Evolutionary conservation across 306 rosid species (phyloP).

Genomic region (Arachis stenosperma): DNA sequence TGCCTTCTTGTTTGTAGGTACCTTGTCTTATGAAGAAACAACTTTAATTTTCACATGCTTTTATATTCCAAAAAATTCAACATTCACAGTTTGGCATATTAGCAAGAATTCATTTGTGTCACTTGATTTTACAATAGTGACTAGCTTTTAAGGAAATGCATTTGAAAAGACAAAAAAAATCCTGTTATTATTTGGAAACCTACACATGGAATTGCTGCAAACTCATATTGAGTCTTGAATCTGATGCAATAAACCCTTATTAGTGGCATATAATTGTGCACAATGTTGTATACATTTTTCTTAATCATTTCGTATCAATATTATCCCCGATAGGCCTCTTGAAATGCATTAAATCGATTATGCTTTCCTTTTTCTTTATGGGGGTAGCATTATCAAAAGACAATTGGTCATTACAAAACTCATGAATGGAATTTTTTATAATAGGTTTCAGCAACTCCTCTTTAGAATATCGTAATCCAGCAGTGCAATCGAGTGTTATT

Average conservation of each 20-base stretch:
- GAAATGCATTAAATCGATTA: conserved; percentile 5
- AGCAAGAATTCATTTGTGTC: conserved; percentile 9
- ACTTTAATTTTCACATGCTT: conserved; percentile 28
- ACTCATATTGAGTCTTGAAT: neutral
- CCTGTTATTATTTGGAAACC: neutral
- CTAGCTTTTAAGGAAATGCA: conserved; percentile 24
- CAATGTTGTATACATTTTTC: conserved; percentile 7
- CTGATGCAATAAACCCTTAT: neutral
- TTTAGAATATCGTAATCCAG: conserved; percentile 12
- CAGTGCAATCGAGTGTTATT: neutral
- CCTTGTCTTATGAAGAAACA: conserved; percentile 59
- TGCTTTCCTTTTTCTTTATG: conserved; percentile 1
- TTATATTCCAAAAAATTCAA: conserved; percentile 17
- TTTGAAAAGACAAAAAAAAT: neutral
- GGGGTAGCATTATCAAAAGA: conserved; percentile 8
- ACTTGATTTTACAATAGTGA: conserved; percentile 28
- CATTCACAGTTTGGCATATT: conserved; percentile 18
- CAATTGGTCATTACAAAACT: conserved; percentile 3
- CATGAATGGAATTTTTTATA: neutral
- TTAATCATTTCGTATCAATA: neutral
- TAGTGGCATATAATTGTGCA: conserved; percentile 16
- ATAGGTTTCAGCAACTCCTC: neutral
- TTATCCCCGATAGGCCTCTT: neutral
- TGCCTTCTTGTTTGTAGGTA: conserved; percentile 92
- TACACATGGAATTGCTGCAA: conserved; percentile 7